These are phyloP conservation scores for Fusarium napiforme DNA, from an alignment of 2,329 filamentous ascomycete species.

Conservation along the genomic window DNA sequence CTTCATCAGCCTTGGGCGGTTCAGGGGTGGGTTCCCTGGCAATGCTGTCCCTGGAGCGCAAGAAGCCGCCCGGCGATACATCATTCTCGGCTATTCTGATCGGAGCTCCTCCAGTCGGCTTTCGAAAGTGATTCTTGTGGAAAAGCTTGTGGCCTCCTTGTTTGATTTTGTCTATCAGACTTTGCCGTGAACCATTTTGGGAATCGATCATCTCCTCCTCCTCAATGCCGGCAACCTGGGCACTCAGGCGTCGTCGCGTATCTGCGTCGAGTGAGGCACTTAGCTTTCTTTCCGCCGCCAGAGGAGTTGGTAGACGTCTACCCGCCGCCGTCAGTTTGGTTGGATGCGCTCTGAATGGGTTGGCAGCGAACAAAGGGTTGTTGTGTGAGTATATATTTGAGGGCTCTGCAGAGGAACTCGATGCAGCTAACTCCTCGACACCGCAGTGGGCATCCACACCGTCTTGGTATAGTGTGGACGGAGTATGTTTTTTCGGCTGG, in stretches of 20 bases:
- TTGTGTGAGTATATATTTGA: conserved; percentile 21
- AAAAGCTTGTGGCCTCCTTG: conserved; percentile 42
- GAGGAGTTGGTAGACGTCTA: not conserved
- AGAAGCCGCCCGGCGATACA: not conserved
- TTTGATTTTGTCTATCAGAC: conserved; percentile 46
- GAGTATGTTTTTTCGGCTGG: conserved; percentile 4
- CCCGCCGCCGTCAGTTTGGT: not conserved
- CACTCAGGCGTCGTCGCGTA: conserved; percentile 44
- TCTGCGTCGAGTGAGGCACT: conserved; percentile 41
- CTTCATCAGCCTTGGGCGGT: conserved; percentile 27
- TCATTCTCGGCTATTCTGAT: not conserved
- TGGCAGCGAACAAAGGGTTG: conserved; percentile 36
- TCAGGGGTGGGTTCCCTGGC: conserved; percentile 28
- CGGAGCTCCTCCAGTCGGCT: conserved; percentile 16
- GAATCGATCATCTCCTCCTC: conserved; percentile 14
- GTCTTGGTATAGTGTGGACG: conserved; percentile 41
- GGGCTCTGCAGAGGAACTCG: conserved; percentile 18
- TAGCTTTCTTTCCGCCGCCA: conserved; percentile 29
- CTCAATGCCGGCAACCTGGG: conserved; percentile 18
- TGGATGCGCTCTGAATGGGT: conserved; percentile 35
- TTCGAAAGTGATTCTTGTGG: conserved; percentile 36
- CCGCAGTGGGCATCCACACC: conserved; percentile 48
- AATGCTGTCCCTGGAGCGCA: conserved; percentile 39
- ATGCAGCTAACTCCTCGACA: conserved; percentile 4
- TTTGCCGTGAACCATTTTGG: conserved; percentile 35